Evolutionary conservation across 345 rosid species (phyloP), one percentile per base, ranked within the genome.

Genomic region (Syzygium oleosum): DNA sequence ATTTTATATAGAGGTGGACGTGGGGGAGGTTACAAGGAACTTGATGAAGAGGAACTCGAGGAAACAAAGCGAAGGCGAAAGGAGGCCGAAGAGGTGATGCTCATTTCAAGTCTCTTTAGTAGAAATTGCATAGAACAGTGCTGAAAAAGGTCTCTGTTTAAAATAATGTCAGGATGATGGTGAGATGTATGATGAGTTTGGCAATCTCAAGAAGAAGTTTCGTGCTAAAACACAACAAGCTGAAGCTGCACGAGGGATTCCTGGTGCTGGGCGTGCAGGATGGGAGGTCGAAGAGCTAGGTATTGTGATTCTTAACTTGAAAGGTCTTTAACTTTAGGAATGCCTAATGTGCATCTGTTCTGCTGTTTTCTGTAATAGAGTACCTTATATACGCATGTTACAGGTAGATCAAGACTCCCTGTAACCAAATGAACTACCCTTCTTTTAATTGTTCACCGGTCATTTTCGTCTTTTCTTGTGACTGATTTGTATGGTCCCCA

Each of bases 241-340:
- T 88, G 98, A 98, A 87, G 73, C 94, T 88, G 95, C 92, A 77
- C 92, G 90, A 85, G 93, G 84, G 38, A 93, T 92, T 91, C 92
- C 94, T 51, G 96, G 98, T 78, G 96, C 97, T 87, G 99, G 99
- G 58, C 99, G 99, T 90, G 98, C 99, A 21, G 99, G 99, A 52
- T 98, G 99, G 99, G 94, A 95, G 87, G 98, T 96, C 86, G 99
- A 96, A 89, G 99, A 96, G 86, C 89, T 96, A 91, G 99, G 99
- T 95, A 87, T 84, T 85, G 41, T 11, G 59, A 58, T 85, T 58
- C 19, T 58, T 34, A 21, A 84, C 43, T 65, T 65, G 41, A 31
- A 34, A 8, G 46, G 23, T 68, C 12, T 38, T 17, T 68, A 68
- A 17, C 79, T 84, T 51, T 46, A 84, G 56, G 73, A 55, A 58